Base-by-base conservation (phyloP, 805 yeast species). In the Yamadazyma insecticola region DNA sequence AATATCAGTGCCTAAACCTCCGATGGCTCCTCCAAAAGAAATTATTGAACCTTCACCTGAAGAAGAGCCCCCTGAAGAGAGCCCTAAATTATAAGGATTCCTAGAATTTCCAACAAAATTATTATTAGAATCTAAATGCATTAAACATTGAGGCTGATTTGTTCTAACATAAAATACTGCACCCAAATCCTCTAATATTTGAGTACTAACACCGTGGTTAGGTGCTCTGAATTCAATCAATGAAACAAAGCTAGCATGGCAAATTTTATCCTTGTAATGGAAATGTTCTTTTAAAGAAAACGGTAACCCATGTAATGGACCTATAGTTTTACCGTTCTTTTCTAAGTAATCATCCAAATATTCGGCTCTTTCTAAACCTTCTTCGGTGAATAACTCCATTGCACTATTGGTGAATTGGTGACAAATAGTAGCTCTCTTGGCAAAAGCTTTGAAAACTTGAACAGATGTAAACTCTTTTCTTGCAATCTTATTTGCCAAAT, bases 221-320 rank as follows among this genome's bases (percentile, higher is more conserved):
- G 34, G 21, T 4, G 63, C 33, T n/a, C 60, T 39, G 33, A 52
- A 51, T 30, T 47, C 55, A 23, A 65, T 41, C 43, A 40, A 37
- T 1, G 67, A 52, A 6, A 62, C 72, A 41, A 51, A 64, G 9
- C 63, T 56, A 16, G 57, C 70, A 39, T 63, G 68, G 14, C 70
- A 63, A 37, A 53, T 43, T 29, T 48, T 60, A 22, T 50, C 59
- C 30, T 43, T 51, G 43, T 47, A 61, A 37, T 46, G 40, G 47
- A 58, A 54, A 33, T 67, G 73, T 39, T 70, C 79, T 40, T 78
- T 78, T 33, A 78, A 57, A 1, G 82, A 74, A 18, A 78, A 56
- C 3, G 86, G 86, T 19, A 79, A 55, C 2, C 86, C 86, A 45
- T 78, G 85, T 29, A 79, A 62, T 1, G 82, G 78, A 14, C 85